A percentile compares a stretch with the other conserved stretches of the same genome.
phyloP scores from a whole-genome alignment of 441 rosid genomes.

The Dalechampia spathulata region DNA sequence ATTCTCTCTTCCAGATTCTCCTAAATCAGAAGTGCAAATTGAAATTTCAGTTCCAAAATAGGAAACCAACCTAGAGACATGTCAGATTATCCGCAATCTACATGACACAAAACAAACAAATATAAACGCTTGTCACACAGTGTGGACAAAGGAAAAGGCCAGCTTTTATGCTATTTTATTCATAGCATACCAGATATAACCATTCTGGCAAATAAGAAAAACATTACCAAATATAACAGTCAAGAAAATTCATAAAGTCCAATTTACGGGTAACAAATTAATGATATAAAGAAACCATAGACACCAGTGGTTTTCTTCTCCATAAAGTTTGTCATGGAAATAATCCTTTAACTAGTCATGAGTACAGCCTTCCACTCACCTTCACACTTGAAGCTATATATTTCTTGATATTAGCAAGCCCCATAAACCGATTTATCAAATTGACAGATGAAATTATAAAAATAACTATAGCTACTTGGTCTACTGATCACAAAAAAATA shows the following conservation, averaged over 20 bases:
- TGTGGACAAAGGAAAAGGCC: background rate
- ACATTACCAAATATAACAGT: background rate
- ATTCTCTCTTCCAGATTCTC: background rate
- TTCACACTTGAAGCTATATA: background rate
- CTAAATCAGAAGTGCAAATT: background rate
- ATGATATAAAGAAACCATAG: background rate
- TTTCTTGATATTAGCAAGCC: background rate
- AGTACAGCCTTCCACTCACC: too few relatives aligned
- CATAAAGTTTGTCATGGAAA: background rate
- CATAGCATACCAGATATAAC: background rate
- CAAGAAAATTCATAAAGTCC: background rate
- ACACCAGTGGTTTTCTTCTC: background rate
- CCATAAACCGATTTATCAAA: background rate
- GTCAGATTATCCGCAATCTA: background rate
- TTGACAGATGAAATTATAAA: background rate
- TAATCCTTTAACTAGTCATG: background rate
- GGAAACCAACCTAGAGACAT: background rate
- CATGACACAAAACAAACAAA: background rate
- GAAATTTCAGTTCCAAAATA: background rate
- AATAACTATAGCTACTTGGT: too few relatives aligned
- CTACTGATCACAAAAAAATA: too few relatives aligned
- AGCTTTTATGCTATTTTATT: background rate
- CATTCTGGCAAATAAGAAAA: background rate
- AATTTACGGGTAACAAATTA: background rate
- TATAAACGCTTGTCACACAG: background rate